Conservation (phyloP, 176 grass and related monocot genomes). For the Guadua angustifolia region DNA sequence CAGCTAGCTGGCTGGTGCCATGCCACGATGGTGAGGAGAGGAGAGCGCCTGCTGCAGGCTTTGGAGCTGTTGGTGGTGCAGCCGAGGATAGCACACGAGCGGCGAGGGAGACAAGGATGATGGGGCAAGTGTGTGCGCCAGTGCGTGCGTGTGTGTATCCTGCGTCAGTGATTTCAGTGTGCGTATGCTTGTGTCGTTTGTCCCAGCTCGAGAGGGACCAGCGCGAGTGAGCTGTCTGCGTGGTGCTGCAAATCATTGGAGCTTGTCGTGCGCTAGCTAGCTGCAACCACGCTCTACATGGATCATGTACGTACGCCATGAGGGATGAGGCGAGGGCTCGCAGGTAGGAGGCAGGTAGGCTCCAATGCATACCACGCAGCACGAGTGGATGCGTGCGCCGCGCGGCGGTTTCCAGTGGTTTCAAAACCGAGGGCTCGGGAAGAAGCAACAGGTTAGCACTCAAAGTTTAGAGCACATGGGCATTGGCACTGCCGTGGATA, state of each 20-base stretch:
- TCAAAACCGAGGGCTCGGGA: not conserved
- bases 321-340: not conserved
- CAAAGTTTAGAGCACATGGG: not conserved
- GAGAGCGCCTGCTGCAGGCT: slow-evolving; percentile 12
- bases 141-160: not conserved
- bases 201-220: not conserved
- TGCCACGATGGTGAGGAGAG: slow-evolving; percentile 8
- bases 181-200: not conserved
- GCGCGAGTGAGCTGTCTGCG: slow-evolving; percentile 31
- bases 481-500: not conserved
- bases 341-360: not conserved
- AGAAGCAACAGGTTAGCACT: not conserved
- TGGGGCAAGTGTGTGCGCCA: not conserved
- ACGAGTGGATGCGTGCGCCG: not conserved
- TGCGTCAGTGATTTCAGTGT: not conserved
- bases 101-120: slow-evolving; percentile 43
- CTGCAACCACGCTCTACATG: not conserved
- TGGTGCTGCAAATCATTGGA: slow-evolving; percentile 39
- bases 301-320: not conserved
- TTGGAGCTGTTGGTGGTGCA: slow-evolving; percentile 19
- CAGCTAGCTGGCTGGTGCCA: slow-evolving; percentile 22
- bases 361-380: not conserved
- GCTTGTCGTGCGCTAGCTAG: not conserved
- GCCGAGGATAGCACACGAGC: not conserved
- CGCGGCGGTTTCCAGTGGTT: not conserved